These are phyloP conservation scores for Globisporangium carolinianum DNA, from an alignment of 352 stramenopile genomes.

Conservation along the genomic window DNA sequence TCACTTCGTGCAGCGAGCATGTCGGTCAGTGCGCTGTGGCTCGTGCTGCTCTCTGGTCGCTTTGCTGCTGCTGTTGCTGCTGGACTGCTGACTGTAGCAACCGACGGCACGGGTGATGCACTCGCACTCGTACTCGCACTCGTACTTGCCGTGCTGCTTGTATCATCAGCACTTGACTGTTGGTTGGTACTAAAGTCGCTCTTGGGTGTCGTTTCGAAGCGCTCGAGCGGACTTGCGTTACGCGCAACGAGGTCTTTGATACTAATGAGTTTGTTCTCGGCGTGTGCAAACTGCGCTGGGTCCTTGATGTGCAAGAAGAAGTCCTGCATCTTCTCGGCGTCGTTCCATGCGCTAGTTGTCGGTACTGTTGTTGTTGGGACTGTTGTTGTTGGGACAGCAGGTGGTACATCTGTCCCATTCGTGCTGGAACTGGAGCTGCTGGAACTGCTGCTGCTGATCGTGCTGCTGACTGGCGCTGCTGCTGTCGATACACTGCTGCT, in stretches of 20 bases:
- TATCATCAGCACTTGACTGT: background rate
- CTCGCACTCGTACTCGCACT: background rate
- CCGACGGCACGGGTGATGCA: background rate
- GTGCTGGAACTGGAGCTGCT: constrained; percentile 5
- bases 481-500: constrained; percentile 16
- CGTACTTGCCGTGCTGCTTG: constrained; percentile 1
- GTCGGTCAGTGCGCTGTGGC: constrained; percentile 16
- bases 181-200: constrained; percentile 2
- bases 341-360: constrained; percentile 21
- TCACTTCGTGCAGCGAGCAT: constrained; percentile 12
- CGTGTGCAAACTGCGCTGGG: constrained; percentile 22
- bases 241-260: constrained; percentile 39
- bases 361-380: constrained; percentile 2
- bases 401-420: background rate
- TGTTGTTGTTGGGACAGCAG: constrained; percentile 9
- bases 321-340: constrained; percentile 47
- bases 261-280: constrained; percentile 48
- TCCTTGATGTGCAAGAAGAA: constrained; percentile 47
- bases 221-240: constrained; percentile 17
- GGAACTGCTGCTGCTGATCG: constrained; percentile 3
- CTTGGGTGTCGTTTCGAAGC: constrained; percentile 2
- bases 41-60: constrained; percentile 7
- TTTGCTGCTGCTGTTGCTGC: constrained; percentile 1
- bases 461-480: constrained; percentile 6
- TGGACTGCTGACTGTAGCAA: background rate